Conservation (phyloP, 441 rosid species). For the Biscutella laevigata region DNA sequence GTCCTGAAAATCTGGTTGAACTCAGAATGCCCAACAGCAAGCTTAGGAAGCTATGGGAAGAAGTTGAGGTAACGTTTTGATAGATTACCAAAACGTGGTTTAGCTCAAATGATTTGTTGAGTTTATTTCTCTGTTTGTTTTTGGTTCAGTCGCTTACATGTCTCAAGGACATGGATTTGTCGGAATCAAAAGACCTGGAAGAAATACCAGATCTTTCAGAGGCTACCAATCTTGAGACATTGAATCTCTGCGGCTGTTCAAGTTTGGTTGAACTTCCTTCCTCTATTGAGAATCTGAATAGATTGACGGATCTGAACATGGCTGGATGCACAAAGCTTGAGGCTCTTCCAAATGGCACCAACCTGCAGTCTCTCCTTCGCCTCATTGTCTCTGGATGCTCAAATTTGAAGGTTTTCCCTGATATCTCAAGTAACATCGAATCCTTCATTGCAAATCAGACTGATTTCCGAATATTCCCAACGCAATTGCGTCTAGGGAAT, state of each 20-base stretch:
- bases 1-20: not conserved
- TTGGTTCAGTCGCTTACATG: conserved; percentile 12
- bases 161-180: conserved; percentile 23
- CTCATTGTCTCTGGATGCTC: conserved; percentile 6
- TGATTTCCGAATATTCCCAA: too few species aligned
- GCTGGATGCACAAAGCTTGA: not conserved
- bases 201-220: conserved; percentile 22
- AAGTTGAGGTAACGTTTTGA: not conserved
- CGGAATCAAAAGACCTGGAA: conserved; percentile 13
- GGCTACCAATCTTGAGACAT: conserved; percentile 23
- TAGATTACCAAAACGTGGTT: too few species aligned
- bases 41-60: not conserved
- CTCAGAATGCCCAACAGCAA: not conserved
- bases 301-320: not conserved
- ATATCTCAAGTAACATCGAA: too few species aligned
- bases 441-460: too few species aligned
- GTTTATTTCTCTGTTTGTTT: not conserved
- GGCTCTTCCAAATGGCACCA: too few species aligned
- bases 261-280: too few species aligned
- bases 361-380: not conserved
- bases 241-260: conserved; percentile 17
- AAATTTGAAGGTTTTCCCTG: not conserved
- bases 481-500: too few species aligned
- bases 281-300: not conserved
- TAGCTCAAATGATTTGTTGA: too few species aligned